phyloP scores from a whole-genome alignment of 768 basidiomycete genomes.

The Hirschioporus abietinus region DNA sequence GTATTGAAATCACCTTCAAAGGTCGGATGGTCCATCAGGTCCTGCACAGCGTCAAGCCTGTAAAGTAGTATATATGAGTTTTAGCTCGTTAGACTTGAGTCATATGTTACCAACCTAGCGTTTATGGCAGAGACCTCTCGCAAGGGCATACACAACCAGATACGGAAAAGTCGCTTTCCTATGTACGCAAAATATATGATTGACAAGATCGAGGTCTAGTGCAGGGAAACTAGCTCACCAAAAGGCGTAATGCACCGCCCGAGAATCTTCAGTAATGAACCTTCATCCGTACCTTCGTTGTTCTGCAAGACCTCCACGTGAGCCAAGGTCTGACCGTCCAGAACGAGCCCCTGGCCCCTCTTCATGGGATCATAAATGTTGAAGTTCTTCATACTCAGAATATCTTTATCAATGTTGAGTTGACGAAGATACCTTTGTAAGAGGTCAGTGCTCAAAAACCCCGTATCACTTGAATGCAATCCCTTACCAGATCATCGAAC shows the following conservation, averaged over 20 bases:
- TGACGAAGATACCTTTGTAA: constrained; percentile 72
- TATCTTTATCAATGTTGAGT: constrained; percentile 93
- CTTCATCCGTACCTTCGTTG: constrained; percentile 90
- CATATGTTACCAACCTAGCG: constrained; percentile 50
- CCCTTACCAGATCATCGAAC: constrained; percentile 81
- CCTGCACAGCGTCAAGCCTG: constrained; percentile 92
- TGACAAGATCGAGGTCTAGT: not conserved
- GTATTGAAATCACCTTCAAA: constrained; percentile 74
- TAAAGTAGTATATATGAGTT: constrained; percentile 4
- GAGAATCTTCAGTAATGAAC: constrained; percentile 78
- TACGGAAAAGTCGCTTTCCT: constrained; percentile 94
- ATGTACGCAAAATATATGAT: not conserved
- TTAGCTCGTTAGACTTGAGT: constrained; percentile 6
- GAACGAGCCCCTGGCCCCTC: constrained; percentile 72
- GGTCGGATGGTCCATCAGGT: constrained; percentile 72
- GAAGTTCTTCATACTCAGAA: constrained; percentile 95
- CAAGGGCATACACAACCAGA: constrained; percentile 94
- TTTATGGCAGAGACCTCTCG: constrained; percentile 81
- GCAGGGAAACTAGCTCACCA: constrained; percentile 41
- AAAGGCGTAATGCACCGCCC: constrained; percentile 87
- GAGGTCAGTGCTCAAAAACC: constrained; percentile 7
- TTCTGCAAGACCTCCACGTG: constrained; percentile 93
- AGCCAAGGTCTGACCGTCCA: constrained; percentile 93
- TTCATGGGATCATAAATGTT: constrained; percentile 96
- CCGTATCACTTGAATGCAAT: not conserved